Percentiles rank a stretch among this genome's conserved stretches.
These are phyloP conservation scores for Baorangia bicolor DNA, from an alignment of 768 basidiomycete species.

Conservation along the genomic window DNA sequence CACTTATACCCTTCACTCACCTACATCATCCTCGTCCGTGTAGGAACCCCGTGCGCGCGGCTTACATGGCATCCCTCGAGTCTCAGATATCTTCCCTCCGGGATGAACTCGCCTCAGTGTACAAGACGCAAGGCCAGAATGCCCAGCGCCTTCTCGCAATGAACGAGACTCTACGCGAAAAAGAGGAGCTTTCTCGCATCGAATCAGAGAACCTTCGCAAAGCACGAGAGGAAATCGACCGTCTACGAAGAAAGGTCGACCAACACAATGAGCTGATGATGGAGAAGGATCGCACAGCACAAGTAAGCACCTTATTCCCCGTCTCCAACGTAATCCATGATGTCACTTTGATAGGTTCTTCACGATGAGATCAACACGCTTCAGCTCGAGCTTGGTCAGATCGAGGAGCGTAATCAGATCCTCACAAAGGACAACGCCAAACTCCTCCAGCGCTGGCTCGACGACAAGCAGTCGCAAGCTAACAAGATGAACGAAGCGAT, in stretches of 20 bases:
- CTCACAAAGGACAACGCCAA: conserved; percentile 92
- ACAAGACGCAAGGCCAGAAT: conserved; percentile 96
- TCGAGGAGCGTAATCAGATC: conserved; percentile 83
- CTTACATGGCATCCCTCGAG: conserved; percentile 90
- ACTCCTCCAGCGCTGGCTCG: conserved; percentile 94
- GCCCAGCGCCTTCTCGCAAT: conserved; percentile 89
- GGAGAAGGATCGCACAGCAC: conserved; percentile 86
- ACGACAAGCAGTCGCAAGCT: conserved; percentile 89
- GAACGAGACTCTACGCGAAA: conserved; percentile 93
- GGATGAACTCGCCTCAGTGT: conserved; percentile 90
- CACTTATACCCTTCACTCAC: neutral
- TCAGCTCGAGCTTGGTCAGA: conserved; percentile 86
- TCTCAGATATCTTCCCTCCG: conserved; percentile 90
- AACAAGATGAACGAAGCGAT: conserved; percentile 96
- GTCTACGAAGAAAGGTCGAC: conserved; percentile 72
- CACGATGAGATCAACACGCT: conserved; percentile 94
- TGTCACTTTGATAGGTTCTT: conserved; percentile 57
- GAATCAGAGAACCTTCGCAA: conserved; percentile 81
- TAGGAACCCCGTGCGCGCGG: conserved; percentile 83
- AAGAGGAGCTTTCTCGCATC: conserved; percentile 82
- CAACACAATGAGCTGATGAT: conserved; percentile 83
- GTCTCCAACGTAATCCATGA: neutral
- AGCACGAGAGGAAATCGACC: conserved; percentile 69
- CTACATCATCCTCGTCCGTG: neutral
- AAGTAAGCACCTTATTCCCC: conserved; percentile 47